Conservation (phyloP, 345 rosid species). For the Dipteronia dyeriana region DNA sequence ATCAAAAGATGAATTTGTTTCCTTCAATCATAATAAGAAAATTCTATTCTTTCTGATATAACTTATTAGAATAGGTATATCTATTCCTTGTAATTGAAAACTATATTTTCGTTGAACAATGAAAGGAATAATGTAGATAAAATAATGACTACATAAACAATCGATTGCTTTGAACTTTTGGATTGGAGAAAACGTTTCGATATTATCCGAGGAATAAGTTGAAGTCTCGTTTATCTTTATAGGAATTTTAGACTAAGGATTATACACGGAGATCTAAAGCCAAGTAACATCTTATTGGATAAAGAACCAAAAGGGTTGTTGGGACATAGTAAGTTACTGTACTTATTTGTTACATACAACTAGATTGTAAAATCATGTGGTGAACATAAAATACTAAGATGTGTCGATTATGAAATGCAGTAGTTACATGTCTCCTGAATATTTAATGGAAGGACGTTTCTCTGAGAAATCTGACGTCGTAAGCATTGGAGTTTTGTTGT, state of each 20-base stretch:
- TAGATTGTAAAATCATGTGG: background rate
- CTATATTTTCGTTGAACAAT: no score
- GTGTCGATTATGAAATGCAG: no score
- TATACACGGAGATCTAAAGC: constrained; percentile 53
- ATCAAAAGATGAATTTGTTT: background rate
- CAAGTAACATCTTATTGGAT: constrained; percentile 53
- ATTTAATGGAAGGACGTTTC: no score
- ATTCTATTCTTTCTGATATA: background rate
- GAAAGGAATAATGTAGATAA: no score
- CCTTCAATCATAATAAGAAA: no score
- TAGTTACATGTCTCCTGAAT: no score
- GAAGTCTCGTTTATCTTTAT: constrained; percentile 52
- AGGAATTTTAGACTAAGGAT: constrained; percentile 49
- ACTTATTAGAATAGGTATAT: no score
- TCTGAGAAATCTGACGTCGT: no score
- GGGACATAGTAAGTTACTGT: constrained; percentile 44
- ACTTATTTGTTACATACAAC: background rate
- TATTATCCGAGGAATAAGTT: constrained; percentile 48
- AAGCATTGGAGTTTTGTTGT: no score
- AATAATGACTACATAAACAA: no score
- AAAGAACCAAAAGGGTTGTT: constrained; percentile 46
- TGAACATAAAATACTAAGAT: background rate
- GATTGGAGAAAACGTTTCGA: constrained; percentile 43
- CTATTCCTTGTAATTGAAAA: no score
- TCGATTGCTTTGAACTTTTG: constrained; percentile 16